Conservation (phyloP, 345 rosid genomes). For the Cardamine resedifolia region DNA sequence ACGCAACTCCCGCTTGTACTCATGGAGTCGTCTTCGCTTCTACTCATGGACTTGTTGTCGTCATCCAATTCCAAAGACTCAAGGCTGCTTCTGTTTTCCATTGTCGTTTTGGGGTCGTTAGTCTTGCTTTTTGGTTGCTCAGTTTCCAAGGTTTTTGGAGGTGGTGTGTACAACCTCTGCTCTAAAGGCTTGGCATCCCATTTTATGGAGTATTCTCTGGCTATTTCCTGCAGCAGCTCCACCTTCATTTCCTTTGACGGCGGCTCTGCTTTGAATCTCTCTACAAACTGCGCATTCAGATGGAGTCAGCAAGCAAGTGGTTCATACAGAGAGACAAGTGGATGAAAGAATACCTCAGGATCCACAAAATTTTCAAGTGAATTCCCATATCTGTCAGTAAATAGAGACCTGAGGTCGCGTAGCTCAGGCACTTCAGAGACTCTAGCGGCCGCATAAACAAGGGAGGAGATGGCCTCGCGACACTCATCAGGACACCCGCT, state of each 20-base stretch:
- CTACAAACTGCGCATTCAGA: conserved; percentile 47
- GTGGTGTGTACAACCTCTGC: conserved; percentile 51
- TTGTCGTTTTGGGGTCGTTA: neutral
- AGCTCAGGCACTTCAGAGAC: conserved; percentile 81
- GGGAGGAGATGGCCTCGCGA: conserved; percentile 66
- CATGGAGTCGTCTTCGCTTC: conserved; percentile 48
- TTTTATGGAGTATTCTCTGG: conserved; percentile 53
- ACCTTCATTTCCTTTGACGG: conserved; percentile 65
- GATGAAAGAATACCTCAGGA: conserved; percentile 49
- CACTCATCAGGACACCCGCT: conserved; percentile 88
- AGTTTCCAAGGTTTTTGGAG: conserved; percentile 31
- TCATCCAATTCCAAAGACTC: conserved; percentile 29
- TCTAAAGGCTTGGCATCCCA: conserved; percentile 74
- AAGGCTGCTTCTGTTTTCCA: conserved; percentile 28
- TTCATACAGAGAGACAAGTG: neutral
- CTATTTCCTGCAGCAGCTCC: conserved; percentile 55
- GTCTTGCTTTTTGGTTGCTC: neutral
- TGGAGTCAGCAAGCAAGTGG: neutral
- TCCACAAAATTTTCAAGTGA: conserved; percentile 49
- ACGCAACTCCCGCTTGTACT: conserved; percentile 34
- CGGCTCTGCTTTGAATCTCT: conserved; percentile 46
- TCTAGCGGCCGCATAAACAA: conserved; percentile 86
- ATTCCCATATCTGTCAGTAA: conserved; percentile 61
- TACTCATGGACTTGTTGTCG: conserved; percentile 29
- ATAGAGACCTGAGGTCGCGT: conserved; percentile 60